phyloP scores from a whole-genome alignment of 192 early-diverging fungal species.

The Entomortierella lignicola region DNA sequence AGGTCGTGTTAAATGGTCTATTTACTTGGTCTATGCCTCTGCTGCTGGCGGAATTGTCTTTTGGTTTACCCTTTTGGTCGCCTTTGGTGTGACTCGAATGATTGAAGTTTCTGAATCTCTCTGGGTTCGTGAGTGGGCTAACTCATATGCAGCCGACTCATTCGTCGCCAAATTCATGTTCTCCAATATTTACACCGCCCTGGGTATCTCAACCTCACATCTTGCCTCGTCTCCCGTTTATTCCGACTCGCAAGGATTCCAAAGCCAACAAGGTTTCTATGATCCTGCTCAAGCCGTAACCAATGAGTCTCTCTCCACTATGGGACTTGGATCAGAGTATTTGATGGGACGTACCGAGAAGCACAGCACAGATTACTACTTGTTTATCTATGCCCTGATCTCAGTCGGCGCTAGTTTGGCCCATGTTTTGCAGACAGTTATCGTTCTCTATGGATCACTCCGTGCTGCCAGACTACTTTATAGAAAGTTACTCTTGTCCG shows the following conservation, averaged over 20 bases:
- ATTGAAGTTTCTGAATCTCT: constrained; percentile 61
- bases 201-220: constrained; percentile 28
- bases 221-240: constrained; percentile 35
- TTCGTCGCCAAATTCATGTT: constrained; percentile 34
- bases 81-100: constrained; percentile 54
- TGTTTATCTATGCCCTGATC: constrained; percentile 63
- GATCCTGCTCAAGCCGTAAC: constrained; percentile 17
- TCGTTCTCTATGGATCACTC: constrained; percentile 62
- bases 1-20: constrained; percentile 77
- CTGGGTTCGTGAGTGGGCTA: constrained; percentile 66
- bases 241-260: constrained; percentile 33
- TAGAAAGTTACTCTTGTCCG: constrained; percentile 60
- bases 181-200: constrained; percentile 31
- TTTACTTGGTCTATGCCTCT: constrained; percentile 79
- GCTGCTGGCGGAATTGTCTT: constrained; percentile 68
- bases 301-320: constrained; percentile 23
- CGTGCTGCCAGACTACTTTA: constrained; percentile 68
- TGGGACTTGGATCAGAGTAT: constrained; percentile 20
- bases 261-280: constrained; percentile 11
- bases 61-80: constrained; percentile 64
- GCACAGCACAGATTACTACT: constrained; percentile 60
- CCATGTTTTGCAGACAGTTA: constrained; percentile 56
- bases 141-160: constrained; percentile 37
- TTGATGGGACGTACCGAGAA: constrained; percentile 12
- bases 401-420: constrained; percentile 56